phyloP scores from a whole-genome alignment of 495 filamentous ascomycete species.

The Penicillium canariense region DNA sequence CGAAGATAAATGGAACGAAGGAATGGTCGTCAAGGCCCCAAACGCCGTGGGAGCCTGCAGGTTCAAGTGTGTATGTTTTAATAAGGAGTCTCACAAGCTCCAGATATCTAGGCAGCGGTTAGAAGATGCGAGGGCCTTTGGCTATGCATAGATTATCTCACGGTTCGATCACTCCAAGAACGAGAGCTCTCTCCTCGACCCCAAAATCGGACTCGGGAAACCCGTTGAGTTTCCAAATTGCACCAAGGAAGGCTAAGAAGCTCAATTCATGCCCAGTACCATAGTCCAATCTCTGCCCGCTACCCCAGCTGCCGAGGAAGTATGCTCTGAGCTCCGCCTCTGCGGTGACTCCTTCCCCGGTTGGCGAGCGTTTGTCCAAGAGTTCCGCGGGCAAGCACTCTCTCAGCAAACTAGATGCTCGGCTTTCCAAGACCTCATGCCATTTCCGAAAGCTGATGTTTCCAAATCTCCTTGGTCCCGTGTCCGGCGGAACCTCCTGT shows the following conservation, averaged over 20 bases:
- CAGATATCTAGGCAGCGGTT: slow-evolving; percentile 61
- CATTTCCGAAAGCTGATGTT: slow-evolving; percentile 87
- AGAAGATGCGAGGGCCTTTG: background rate
- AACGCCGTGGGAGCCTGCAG: slow-evolving; percentile 91
- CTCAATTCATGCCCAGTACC: slow-evolving; percentile 95
- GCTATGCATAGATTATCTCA: slow-evolving; percentile 36
- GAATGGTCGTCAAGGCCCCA: slow-evolving; percentile 99
- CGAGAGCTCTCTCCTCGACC: slow-evolving; percentile 70
- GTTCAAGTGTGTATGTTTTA: slow-evolving; percentile 89
- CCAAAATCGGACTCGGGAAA: slow-evolving; percentile 55
- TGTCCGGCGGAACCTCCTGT: slow-evolving; percentile 76
- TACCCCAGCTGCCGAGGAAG: slow-evolving; percentile 84
- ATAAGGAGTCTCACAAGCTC: slow-evolving; percentile 78
- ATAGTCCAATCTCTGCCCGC: slow-evolving; percentile 85
- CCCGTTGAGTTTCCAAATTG: slow-evolving; percentile 83
- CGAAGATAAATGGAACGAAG: slow-evolving; percentile 94
- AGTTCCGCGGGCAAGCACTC: slow-evolving; percentile 57
- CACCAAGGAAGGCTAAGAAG: slow-evolving; percentile 87
- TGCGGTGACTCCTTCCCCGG: slow-evolving; percentile 35
- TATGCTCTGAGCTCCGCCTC: slow-evolving; percentile 73
- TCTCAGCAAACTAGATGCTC: slow-evolving; percentile 55
- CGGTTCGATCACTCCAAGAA: slow-evolving; percentile 79
- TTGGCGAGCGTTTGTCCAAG: slow-evolving; percentile 36
- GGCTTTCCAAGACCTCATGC: slow-evolving; percentile 64
- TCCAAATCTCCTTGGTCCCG: slow-evolving; percentile 84